phyloP scores from a whole-genome alignment of 1,139 yeast genomes.

The Candida labiduridarum region DNA sequence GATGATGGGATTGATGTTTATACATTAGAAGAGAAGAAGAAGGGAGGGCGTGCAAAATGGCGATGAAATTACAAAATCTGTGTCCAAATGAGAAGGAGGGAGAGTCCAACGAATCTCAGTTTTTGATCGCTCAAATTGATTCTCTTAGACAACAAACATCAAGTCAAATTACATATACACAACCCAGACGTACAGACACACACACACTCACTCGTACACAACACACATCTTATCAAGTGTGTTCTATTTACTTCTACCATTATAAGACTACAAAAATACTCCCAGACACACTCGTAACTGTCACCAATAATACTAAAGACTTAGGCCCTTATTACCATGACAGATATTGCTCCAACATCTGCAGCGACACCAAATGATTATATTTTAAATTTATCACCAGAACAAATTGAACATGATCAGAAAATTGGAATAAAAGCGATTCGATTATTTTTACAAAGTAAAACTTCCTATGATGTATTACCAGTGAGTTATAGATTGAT shows the following conservation, averaged over 20 bases:
- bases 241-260: neutral
- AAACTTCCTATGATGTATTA: slow-evolving; percentile 93
- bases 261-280: neutral
- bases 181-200: too few species aligned
- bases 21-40: neutral
- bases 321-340: slow-evolving; percentile 10
- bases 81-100: neutral
- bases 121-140: too few species aligned
- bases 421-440: slow-evolving; percentile 74
- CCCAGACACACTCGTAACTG: neutral
- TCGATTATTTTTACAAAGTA: slow-evolving; percentile 79
- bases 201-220: too few species aligned
- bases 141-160: too few species aligned
- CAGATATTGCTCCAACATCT: slow-evolving; percentile 32
- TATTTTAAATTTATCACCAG: slow-evolving; percentile 43
- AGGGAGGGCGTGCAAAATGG: neutral
- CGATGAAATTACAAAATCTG: neutral
- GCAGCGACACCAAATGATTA: slow-evolving; percentile 47
- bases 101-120: neutral
- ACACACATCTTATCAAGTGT: too few species aligned
- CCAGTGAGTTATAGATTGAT: slow-evolving; percentile 94
- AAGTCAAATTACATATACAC: too few species aligned
- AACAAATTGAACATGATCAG: slow-evolving; percentile 60
- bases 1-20: too few species aligned
- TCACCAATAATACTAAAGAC: too few species aligned